Base-by-base conservation (phyloP, 148 eudicot genomes). In the Agrostemma githago region DNA sequence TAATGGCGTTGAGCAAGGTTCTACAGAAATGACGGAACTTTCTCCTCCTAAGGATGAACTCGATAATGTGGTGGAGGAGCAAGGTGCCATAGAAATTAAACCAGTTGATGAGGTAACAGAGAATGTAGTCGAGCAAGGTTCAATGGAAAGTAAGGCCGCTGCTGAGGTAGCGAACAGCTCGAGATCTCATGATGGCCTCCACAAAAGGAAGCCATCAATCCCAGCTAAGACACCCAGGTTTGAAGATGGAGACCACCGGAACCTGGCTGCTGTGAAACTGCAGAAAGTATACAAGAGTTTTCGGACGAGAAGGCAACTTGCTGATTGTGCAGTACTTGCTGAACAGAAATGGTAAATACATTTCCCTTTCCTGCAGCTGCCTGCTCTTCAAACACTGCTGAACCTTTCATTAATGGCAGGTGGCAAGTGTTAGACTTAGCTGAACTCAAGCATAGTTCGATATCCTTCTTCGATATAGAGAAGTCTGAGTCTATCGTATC, bases 391-490 rank as follows among this genome's bases (percentile, higher is more conserved):
- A 43, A 43, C 46, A 43, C 46, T 2, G 46, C 19, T 1, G 51
- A 41, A 19, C 2, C 51, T 48, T 3, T 6, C 62, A 46, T 63
- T 72, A 26, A 39, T 40, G 44, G 40, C 41, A 88, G 92, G 92
- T 88, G 91, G 91, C 85, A 86, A 76, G 83, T 88, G n/a, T 72
- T 88, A 20, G 91, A 88, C 76, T 86, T 86, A 62, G 91, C 91
- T 59, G 87, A 85, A 59, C 89, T 88, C 40, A 86, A 82, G 72
- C 86, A 67, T 10, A 86, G 89, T 62, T 88, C 91, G 2, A 81
- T 88, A 72, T 88, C 91, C 3, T 88, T 86, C 78, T 88, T 88
- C 69, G 89, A 84, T 43, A 76, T 84, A 63, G 85, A 86, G 67
- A 82, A 79, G 57, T 83, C 81, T 15, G 88, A 84, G 72, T 72